A percentile compares a stretch with the other conserved stretches of the same genome.
These are phyloP conservation scores for Saccharomycopsis phalli DNA, from an alignment of 1,139 yeast species.

Conservation along the genomic window DNA sequence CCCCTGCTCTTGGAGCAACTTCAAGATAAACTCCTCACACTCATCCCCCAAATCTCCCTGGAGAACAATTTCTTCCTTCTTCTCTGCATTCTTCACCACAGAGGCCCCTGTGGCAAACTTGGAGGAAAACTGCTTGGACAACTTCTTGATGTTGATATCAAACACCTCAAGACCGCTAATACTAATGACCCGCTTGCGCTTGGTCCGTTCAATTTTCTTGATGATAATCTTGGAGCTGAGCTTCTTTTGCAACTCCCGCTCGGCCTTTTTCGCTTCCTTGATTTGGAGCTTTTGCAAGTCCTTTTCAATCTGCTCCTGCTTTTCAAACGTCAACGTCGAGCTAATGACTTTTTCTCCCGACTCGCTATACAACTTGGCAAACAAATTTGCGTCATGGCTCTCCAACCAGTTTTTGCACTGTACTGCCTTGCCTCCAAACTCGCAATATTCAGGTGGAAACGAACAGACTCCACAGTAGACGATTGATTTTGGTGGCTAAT, in stretches of 20 bases:
- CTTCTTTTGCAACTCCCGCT: constrained; percentile 73
- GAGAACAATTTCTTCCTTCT: constrained; percentile 82
- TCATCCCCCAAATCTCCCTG: constrained; percentile 96
- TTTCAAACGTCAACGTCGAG: constrained; percentile 37
- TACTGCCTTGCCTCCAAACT: constrained; percentile 74
- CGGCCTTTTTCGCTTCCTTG: constrained; percentile 82
- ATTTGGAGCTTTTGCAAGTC: constrained; percentile 80
- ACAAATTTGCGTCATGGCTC: constrained; percentile 49
- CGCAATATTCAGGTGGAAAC: constrained; percentile 90
- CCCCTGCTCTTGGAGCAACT: constrained; percentile 72
- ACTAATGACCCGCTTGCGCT: constrained; percentile 80
- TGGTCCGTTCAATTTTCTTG: constrained; percentile 85
- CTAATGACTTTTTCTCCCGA: constrained; percentile 21
- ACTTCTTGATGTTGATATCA: constrained; percentile 80
- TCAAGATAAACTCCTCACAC: constrained; percentile 68
- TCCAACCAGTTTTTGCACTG: constrained; percentile 82
- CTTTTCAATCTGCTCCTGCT: constrained; percentile 72
- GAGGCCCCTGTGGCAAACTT: constrained; percentile 96
- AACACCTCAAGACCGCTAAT: constrained; percentile 84
- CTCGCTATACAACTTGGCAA: constrained; percentile 48
- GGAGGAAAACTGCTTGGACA: constrained; percentile 86
- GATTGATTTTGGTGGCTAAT: constrained; percentile 28
- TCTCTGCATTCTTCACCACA: constrained; percentile 86
- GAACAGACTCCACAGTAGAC: constrained; percentile 79
- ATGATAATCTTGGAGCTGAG: constrained; percentile 71